A percentile compares a stretch with the other conserved stretches of the same genome.
These are phyloP conservation scores for Amanita exitialis DNA, from an alignment of 768 basidiomycete species.

Conservation along the genomic window DNA sequence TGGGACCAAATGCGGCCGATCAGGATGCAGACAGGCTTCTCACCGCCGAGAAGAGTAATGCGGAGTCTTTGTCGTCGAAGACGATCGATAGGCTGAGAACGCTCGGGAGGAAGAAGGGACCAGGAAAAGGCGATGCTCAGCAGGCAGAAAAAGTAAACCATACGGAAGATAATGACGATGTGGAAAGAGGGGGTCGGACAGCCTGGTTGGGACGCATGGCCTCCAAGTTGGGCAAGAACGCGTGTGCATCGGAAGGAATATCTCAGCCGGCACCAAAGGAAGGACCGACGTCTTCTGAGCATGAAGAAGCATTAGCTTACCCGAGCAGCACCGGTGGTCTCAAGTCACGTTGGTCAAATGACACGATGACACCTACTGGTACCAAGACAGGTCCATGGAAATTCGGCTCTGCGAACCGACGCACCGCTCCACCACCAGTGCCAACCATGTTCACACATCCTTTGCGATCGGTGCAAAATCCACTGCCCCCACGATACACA, in stretches of 20 bases:
- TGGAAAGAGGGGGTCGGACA: slow-evolving; percentile 6
- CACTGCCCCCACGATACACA: background rate
- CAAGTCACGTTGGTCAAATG: slow-evolving; percentile 25
- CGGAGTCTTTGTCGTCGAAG: slow-evolving; percentile 13
- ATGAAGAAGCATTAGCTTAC: slow-evolving; percentile 7
- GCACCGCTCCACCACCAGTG: background rate
- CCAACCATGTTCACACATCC: background rate
- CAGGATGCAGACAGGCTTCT: slow-evolving; percentile 34
- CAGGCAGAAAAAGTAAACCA: background rate
- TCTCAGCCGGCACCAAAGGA: slow-evolving; percentile 1
- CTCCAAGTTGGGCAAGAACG: slow-evolving; percentile 15
- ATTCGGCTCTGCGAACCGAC: background rate
- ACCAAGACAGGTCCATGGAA: slow-evolving; percentile 4
- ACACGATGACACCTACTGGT: slow-evolving; percentile 11
- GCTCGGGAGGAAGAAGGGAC: slow-evolving; percentile 29
- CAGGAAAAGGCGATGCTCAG: slow-evolving; percentile 3
- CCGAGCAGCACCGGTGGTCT: background rate
- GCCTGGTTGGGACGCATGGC: slow-evolving; percentile 29
- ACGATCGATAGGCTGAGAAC: slow-evolving; percentile 33
- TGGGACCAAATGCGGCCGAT: background rate
- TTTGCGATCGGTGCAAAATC: background rate
- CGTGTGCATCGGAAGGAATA: slow-evolving; percentile 6
- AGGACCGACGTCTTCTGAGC: slow-evolving; percentile 14
- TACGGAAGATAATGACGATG: slow-evolving; percentile 1
- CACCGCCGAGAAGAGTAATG: slow-evolving; percentile 10